Evolutionary conservation across 2,329 filamentous ascomycete species (phyloP).

Genomic region (Phaeophleospora eucalypticola): DNA sequence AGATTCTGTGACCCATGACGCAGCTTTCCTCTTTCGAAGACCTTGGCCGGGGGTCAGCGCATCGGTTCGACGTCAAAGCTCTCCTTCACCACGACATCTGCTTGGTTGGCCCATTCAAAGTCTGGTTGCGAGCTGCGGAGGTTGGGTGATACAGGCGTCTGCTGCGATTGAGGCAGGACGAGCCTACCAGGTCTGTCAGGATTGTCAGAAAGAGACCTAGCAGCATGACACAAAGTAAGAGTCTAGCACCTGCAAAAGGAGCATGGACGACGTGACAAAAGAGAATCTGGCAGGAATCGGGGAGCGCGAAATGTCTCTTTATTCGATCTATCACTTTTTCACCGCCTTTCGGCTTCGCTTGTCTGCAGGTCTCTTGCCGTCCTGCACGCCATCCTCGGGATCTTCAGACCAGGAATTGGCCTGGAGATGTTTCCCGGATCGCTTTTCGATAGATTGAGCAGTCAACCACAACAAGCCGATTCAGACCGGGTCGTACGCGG

Average conservation of each 20-base stretch:
- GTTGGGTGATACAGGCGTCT: slow-evolving; percentile 7
- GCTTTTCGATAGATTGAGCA: no score
- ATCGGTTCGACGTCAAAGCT: slow-evolving; percentile 6
- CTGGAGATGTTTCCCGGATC: no score
- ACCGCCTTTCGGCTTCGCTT: slow-evolving; percentile 12
- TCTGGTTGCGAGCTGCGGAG: slow-evolving; percentile 11
- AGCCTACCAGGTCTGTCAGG: not conserved
- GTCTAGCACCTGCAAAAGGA: not conserved
- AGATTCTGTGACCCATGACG: slow-evolving; percentile 3
- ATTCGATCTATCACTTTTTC: slow-evolving; percentile 26
- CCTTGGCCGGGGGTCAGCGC: not conserved
- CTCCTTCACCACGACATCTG: slow-evolving; percentile 1
- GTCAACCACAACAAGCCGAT: not conserved
- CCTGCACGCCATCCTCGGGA: not conserved
- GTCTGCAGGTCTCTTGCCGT: slow-evolving; percentile 11
- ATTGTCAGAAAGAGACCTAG: not conserved
- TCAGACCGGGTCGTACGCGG: not conserved
- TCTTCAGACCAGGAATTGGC: no score
- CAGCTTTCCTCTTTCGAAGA: not conserved
- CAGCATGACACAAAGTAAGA: not conserved
- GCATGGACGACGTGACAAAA: not conserved
- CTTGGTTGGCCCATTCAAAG: not conserved
- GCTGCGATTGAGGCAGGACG: not conserved
- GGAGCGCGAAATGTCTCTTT: slow-evolving; percentile 7
- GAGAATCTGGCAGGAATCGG: slow-evolving; percentile 3